Conservation (phyloP, 2,329 filamentous ascomycete genomes). For the Ceratocystis variospora region DNA sequence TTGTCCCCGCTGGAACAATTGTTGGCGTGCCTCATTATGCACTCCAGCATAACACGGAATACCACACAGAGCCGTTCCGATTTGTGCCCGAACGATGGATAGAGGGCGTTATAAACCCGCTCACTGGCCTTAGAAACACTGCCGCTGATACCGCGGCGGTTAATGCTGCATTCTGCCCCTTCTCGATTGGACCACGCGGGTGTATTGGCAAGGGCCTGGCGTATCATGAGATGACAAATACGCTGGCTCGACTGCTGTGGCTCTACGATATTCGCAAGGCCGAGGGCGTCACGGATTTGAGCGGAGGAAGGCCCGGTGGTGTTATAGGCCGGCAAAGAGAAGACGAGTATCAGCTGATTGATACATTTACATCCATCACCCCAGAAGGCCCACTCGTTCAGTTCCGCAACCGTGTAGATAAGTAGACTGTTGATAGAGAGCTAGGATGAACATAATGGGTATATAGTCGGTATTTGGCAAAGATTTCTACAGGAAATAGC, state of each 20-base stretch:
- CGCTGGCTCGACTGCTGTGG: slow-evolving; percentile 47
- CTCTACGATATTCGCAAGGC: slow-evolving; percentile 46
- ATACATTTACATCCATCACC: slow-evolving; percentile 62
- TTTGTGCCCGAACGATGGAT: slow-evolving; percentile 56
- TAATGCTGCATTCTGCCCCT: slow-evolving; percentile 59
- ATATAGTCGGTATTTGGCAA: too few relatives aligned
- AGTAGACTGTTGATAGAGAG: too few relatives aligned
- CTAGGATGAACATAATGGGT: too few relatives aligned
- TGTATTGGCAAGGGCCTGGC: slow-evolving; percentile 61
- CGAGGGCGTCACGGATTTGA: slow-evolving; percentile 34
- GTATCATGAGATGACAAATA: slow-evolving; percentile 52
- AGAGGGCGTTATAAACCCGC: slow-evolving; percentile 31
- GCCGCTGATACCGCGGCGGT: slow-evolving; percentile 42
- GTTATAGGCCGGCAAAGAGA: slow-evolving; percentile 38
- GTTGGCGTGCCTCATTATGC: slow-evolving; percentile 54
- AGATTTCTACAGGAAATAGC: too few relatives aligned
- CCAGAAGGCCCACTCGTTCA: slow-evolving; percentile 52
- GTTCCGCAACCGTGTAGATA: slow-evolving; percentile 32
- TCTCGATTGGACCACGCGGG: slow-evolving; percentile 53
- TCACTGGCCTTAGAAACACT: slow-evolving; percentile 29
- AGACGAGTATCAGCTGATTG: slow-evolving; percentile 54
- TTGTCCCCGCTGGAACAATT: slow-evolving; percentile 44
- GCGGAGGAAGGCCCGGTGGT: slow-evolving; percentile 35
- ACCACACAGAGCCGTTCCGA: slow-evolving; percentile 45
- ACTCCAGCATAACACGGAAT: slow-evolving; percentile 51